Base-by-base conservation (phyloP, 768 basidiomycete genomes). In the Suillus fuscotomentosus region DNA sequence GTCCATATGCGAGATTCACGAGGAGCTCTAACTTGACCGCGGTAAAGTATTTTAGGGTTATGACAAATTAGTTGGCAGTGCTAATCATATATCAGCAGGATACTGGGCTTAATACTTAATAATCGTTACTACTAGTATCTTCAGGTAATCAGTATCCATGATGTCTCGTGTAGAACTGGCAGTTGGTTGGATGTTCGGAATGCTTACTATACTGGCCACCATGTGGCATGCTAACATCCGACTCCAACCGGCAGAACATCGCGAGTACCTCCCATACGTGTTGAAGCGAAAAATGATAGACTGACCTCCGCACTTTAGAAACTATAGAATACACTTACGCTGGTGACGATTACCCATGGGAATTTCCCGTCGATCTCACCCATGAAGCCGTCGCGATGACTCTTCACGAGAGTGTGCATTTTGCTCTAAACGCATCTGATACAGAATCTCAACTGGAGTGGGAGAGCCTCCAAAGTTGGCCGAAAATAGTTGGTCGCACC, bases 351-450 rank as follows among this genome's bases (percentile, higher is more conserved):
- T 53, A 53, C 17, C 51, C 51, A 11, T 53, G 51, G 51, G 51
- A 53, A 31, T 53, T 31, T 31, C 51, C 51, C 6, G 10, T 53
- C 31, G 51, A 53, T 6, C 31, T 53, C 31, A 34, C 51, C 17
- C 51, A 53, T 53, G 51, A 53, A 20, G 27, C 67, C 74, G 3
- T 60, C 20, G 60, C 60, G 7, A 60, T 51, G 24, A 60, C 60
- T 42, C 60, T 60, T 7, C 60, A 60, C 24, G 47, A 60, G 47
- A 43, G 42, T 55, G 24, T 60, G 31, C 60, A 27, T 31, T 42
- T 60, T 31, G 50, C 51, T 10, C 51, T 53, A 2, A 53, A 53
- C 27, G 17, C 9, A 53, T 53, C 51, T 20, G 51, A 53, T 5
- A 31, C 31, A 10, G 51, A 31, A 31, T 17, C 51, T 34, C 51